Evolutionary conservation across 768 basidiomycete genomes (phyloP), one percentile per base, ranked within the genome.

Genomic region (Pleurotus eryngii): DNA sequence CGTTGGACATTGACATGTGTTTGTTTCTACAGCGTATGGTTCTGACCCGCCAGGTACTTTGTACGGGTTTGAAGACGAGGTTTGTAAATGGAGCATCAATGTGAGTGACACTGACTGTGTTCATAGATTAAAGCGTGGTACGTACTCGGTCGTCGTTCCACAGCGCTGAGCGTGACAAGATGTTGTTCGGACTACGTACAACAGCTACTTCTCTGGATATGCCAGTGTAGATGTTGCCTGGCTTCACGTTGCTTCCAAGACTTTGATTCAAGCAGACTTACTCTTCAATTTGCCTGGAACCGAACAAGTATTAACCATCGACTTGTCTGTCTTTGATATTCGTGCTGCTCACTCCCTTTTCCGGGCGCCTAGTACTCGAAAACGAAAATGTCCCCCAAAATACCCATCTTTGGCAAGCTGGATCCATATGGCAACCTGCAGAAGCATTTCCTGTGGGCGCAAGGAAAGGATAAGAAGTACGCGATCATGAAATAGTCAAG

Each of bases 141-240:
- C 50, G 57, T 39, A 30, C 30, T 38, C 24, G 30, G 11, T 35
- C 7, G 0, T 26, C 8, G 9, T 35, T 35, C 30, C 30, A 35
- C 11, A 35, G 30, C 5, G 24, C 24, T 26, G 24, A 26, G 24
- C 24, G 24, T 26, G 5, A 35, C 7, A 35, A 11, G 9, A 35
- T 35, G 30, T 11, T 35, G 9, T 11, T 35, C 30, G 30, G 11
- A 35, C 30, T 2, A 35, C 11, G 30, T 9, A 35, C 30, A 11
- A 49, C 57, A 87, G 86, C 62, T 89, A 87, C 65, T 90, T 90
- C 66, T 75, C 85, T 7, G 86, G 87, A 1, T 81, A 83, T 64
- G 74, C 71, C 59, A 91, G 90, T 66, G 88, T 90, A 67, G 93
- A 95, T 55, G 82, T 95, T 12, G 90, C 92, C 0, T 93, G 92